A percentile compares a stretch with the other conserved stretches of the same genome.
Conservation (phyloP, 371 early-diverging fungal species). For the Umbelopsis sp. region DNA sequence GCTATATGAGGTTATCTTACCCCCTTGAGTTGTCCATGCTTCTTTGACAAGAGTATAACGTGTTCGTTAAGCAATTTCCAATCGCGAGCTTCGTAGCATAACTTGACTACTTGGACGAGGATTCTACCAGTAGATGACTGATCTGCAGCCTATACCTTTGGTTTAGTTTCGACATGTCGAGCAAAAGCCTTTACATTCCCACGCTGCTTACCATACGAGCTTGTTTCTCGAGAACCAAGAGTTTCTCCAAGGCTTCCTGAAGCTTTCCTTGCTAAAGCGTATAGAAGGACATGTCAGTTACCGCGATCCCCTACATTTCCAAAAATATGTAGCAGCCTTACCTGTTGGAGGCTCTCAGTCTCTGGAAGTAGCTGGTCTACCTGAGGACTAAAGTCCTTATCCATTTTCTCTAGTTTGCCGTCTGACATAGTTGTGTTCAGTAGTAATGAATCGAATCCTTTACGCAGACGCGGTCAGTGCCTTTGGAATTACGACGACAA, state of each 20-base stretch:
- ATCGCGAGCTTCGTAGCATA: conserved; percentile 76
- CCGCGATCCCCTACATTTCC: not conserved
- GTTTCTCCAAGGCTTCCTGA: conserved; percentile 80
- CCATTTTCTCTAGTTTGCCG: conserved; percentile 84
- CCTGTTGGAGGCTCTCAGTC: conserved; percentile 74
- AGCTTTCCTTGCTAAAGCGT: conserved; percentile 65
- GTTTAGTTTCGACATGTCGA: not conserved
- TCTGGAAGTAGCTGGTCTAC: conserved; percentile 81
- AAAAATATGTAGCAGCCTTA: conserved; percentile 25
- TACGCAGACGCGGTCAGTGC: conserved; percentile 13
- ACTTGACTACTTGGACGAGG: conserved; percentile 76
- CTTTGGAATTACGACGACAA: conserved; percentile 9
- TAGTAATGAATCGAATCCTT: not conserved
- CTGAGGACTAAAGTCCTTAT: conserved; percentile 86
- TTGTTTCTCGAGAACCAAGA: conserved; percentile 85
- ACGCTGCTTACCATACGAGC: conserved; percentile 74
- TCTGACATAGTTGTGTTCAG: conserved; percentile 45
- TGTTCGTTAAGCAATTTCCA: conserved; percentile 91
- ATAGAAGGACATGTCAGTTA: not conserved
- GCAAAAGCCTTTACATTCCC: not conserved
- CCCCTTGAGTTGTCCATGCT: conserved; percentile 94
- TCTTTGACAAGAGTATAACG: conserved; percentile 89
- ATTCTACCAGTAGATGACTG: conserved; percentile 87
- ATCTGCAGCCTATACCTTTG: conserved; percentile 72
- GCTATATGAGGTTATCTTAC: conserved; percentile 40